Base-by-base conservation (phyloP, 768 basidiomycete genomes). In the Leccinum rimulosum region DNA sequence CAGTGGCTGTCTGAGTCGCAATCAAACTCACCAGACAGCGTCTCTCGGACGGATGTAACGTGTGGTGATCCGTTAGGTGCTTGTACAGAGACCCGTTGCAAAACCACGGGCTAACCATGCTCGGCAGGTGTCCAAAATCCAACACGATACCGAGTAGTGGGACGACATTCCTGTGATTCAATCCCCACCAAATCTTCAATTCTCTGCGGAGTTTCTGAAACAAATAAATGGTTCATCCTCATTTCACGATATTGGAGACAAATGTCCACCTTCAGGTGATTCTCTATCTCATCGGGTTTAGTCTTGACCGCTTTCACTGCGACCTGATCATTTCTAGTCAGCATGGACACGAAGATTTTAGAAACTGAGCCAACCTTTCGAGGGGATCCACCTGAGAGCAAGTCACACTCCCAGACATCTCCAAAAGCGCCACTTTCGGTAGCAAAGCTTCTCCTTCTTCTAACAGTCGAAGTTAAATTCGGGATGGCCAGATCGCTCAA, bases 61-160 rank as follows among this genome's bases (percentile, higher is more conserved):
- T 31, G 12, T 15, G 35, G n/a, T 43, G 28, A 11, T 10, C 36
- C 12, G 30, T 25, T 25, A 75, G 49, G 45, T 74, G 73, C 35
- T 14, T 19, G 8, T 56, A 55, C 11, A 75, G 53, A 19, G 67
- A 69, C 14, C 71, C 73, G 22, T 71, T 67, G 28, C 25, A 17
- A 31, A 64, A 58, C 74, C 75, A 75, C 5, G 75, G 74, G 57
- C 67, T 75, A 36, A 76, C 69, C 64, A 72, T 68, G 43, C 74
- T 72, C 14, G 60, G 57, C 35, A 64, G 61, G 6, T 63, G 68
- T 31, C 76, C 74, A 35, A 72, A 77, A 22, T 57, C 70, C n/a
- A 56, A 59, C n/a, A 68, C 63, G 5, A 66, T 60, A 6, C 75
- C 75, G 19, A 66, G 66, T 1, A 77, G 52, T 6, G 71, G 71